A percentile compares a stretch with the other conserved stretches of the same genome.
Conservation (phyloP, 2,329 filamentous ascomycete genomes). For the Colletotrichum chlorophyti region DNA sequence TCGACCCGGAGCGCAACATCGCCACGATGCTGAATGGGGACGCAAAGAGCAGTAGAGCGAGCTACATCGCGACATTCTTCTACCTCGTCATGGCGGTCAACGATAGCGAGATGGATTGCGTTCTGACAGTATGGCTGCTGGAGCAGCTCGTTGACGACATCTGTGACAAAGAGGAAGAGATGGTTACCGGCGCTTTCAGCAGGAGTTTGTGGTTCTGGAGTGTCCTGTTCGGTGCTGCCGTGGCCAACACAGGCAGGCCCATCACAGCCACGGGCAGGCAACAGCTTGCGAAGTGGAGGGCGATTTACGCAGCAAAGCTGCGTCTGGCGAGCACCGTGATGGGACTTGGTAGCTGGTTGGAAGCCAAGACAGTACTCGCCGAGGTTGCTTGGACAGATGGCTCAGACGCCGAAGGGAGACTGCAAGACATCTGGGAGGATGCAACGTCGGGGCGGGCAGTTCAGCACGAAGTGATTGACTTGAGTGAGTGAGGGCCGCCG, state of each 20-base stretch:
- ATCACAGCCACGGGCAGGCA: conserved; percentile 42
- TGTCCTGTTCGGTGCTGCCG: conserved; percentile 52
- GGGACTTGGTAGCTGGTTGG: conserved; percentile 45
- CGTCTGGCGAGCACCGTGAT: conserved; percentile 45
- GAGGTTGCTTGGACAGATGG: conserved; percentile 49
- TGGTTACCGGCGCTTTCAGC: conserved; percentile 49
- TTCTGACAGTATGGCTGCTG: conserved; percentile 52
- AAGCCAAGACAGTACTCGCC: conserved; percentile 43
- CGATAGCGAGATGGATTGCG: conserved; percentile 47
- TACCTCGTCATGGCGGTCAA: conserved; percentile 54
- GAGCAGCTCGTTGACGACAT: conserved; percentile 53
- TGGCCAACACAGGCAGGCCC: conserved; percentile 45
- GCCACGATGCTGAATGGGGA: conserved; percentile 43
- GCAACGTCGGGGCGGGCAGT: conserved; percentile 36
- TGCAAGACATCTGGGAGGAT: conserved; percentile 49
- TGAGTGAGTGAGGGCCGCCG: too few relatives aligned
- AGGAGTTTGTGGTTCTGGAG: conserved; percentile 54
- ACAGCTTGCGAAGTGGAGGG: conserved; percentile 45
- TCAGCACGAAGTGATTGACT: neutral
- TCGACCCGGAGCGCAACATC: conserved; percentile 40
- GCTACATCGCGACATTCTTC: conserved; percentile 54
- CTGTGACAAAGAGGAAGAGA: conserved; percentile 45
- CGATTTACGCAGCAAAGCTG: conserved; percentile 49
- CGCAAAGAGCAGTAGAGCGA: conserved; percentile 47
- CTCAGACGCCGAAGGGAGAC: conserved; percentile 46